Conservation (phyloP, 139 green algal species). For the Monoraphidium neglectum region DNA sequence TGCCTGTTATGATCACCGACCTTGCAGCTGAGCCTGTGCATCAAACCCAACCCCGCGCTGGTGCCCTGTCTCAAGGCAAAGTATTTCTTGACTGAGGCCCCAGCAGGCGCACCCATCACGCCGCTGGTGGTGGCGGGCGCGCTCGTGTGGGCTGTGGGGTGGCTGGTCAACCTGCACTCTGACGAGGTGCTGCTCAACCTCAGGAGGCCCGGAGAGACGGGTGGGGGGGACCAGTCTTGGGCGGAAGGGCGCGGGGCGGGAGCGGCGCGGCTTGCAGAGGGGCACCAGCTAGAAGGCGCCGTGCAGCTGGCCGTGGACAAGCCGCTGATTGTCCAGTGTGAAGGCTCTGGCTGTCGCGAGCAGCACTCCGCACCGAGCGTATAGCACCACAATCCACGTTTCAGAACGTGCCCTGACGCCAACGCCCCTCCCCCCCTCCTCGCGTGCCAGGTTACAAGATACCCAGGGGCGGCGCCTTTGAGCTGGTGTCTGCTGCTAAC, state of each 20-base stretch:
- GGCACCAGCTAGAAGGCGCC: neutral
- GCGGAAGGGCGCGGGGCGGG: neutral
- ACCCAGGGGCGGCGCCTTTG: conserved; percentile 71
- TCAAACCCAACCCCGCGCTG: neutral
- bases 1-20: neutral
- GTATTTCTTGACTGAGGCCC: conserved; percentile 31
- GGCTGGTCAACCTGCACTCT: conserved; percentile 57
- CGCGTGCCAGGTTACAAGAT: conserved; percentile 72
- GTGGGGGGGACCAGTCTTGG: conserved; percentile 16
- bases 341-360: neutral
- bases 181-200: conserved; percentile 65
- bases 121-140: conserved; percentile 27
- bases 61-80: conserved; percentile 30
- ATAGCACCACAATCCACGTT: neutral
- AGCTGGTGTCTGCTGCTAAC: conserved; percentile 75
- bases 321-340: neutral
- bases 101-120: neutral
- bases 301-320: neutral
- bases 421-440: neutral
- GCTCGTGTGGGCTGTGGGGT: conserved; percentile 54
- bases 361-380: neutral
- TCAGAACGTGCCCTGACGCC: neutral
- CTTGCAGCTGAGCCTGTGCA: neutral
- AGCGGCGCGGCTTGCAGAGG: neutral
- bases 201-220: conserved; percentile 53